Evolutionary conservation across 495 filamentous ascomycete genomes (phyloP).

Genomic region (Talaromyces liani): DNA sequence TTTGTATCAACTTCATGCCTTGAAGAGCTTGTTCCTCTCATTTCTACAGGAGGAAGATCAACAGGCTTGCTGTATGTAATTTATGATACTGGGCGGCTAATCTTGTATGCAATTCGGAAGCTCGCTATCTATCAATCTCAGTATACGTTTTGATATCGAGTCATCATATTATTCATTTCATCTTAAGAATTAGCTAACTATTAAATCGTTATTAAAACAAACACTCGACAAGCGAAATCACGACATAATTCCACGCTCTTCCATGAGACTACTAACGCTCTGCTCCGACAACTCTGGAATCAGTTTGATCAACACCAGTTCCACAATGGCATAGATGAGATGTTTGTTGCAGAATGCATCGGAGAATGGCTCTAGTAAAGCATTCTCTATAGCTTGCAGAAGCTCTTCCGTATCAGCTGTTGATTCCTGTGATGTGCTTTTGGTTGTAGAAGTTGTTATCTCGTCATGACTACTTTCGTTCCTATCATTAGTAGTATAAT

Average conservation of each 20-base stretch:
- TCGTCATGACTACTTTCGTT: conserved; percentile 10
- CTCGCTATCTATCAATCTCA: neutral
- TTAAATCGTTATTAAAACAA: neutral
- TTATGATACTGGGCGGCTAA: neutral
- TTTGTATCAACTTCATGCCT: neutral
- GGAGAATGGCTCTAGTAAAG: conserved; percentile 63
- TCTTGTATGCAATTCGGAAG: neutral
- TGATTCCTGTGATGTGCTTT: neutral
- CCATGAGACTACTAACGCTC: conserved; percentile 64
- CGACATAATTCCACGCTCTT: conserved; percentile 49
- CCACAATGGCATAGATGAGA: conserved; percentile 68
- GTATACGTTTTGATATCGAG: neutral
- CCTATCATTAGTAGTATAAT: neutral
- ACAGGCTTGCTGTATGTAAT: neutral
- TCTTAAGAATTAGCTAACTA: neutral
- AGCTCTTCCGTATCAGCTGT: conserved; percentile 27
- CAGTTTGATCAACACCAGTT: conserved; percentile 67
- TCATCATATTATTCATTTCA: conserved; percentile 4
- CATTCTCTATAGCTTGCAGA: conserved; percentile 34
- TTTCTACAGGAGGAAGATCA: no score
- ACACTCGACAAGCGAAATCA: neutral
- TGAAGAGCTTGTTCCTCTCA: conserved; percentile 7
- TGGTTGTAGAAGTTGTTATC: conserved; percentile 17
- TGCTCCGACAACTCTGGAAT: conserved; percentile 78
- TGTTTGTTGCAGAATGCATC: conserved; percentile 89